phyloP scores from a whole-genome alignment of 768 basidiomycete species.

The Heimioporus sp. region DNA sequence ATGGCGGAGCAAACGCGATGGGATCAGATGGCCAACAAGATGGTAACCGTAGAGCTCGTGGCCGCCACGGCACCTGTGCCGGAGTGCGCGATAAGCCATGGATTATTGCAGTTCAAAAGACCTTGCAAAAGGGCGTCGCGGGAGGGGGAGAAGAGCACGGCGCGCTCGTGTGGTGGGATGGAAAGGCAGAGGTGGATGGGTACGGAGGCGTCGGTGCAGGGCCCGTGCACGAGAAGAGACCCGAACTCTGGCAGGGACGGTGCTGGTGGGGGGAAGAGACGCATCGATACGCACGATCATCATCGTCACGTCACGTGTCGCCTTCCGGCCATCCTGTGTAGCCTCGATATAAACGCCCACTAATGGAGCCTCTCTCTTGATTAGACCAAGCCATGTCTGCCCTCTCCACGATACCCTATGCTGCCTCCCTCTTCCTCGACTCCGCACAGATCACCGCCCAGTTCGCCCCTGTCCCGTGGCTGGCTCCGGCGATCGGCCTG shows the following conservation, averaged over 20 bases:
- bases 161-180: conserved; percentile 29
- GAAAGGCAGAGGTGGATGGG: conserved; percentile 68
- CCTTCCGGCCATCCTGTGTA: conserved; percentile 18
- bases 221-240: conserved; percentile 61
- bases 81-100: conserved; percentile 36
- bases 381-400: conserved; percentile 8
- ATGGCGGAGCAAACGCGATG: not conserved
- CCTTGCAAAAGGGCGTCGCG: conserved; percentile 40
- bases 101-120: conserved; percentile 51
- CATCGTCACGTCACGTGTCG: conserved; percentile 20
- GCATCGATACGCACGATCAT: conserved; percentile 7
- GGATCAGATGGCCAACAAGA: conserved; percentile 49
- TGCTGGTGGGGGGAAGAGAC: conserved; percentile 41
- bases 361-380: not conserved
- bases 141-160: conserved; percentile 55
- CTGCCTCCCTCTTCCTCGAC: conserved; percentile 10
- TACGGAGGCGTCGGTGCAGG: conserved; percentile 64
- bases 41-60: conserved; percentile 42
- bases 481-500: conserved; percentile 41
- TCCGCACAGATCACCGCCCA: conserved; percentile 45
- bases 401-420: conserved; percentile 11
- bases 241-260: conserved; percentile 53
- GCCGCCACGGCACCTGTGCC: conserved; percentile 37
- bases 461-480: conserved; percentile 47
- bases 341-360: not conserved